Evolutionary conservation across 2,329 filamentous ascomycete species (phyloP), one percentile per base, ranked within the genome.

Genomic region (Myriosclerotinia duriaeana): DNA sequence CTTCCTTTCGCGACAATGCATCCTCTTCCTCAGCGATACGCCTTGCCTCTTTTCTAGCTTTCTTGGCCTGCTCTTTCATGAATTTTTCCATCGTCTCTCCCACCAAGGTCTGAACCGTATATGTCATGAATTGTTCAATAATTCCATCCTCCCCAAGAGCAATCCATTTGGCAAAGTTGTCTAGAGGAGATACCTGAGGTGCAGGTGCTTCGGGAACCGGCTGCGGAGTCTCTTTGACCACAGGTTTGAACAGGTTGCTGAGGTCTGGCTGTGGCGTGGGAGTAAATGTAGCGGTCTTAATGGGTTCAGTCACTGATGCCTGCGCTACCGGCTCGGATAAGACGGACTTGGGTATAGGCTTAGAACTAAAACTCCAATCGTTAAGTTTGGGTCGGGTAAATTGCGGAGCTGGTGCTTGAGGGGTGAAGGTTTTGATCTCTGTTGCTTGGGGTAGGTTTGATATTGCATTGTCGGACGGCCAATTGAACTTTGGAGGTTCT

Each of bases 101-200:
- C 4, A 76, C 63, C 20, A 75, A 64, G 9, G 66, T 62, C 30
- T 72, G 69, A 20, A 75, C 71, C 12, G 69, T 67, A 38, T 65
- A 68, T 9, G 68, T 66, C 22, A 66, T 74, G 56, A 77, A 77
- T 44, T 77, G 73, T 26, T 77, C 75, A 17, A 77, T 40, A n/a
- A 77, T 64, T 14, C 76, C 76, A 42, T 72, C 71, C 26, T 72
- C 68, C 2, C 74, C 76, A 8, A 73, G 62, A 11, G 69, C 55
- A 54, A 73, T 53, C 76, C 76, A 77, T 34, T 74, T 64, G 20
- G 73, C 58, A 22, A 76, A 55, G 22, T 61, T 60, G 9, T 66
- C 64, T 34, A 66, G 26, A 12, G 66, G 20, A 14, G 55, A 36
- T 2, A 38, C 26, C 36, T 66, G n/a, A 26, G 58, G 46, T 60